Evolutionary conservation across 1,284 basidiomycete genomes (phyloP), one percentile per base, ranked within the genome.

Genomic region (Tilletiopsis washingtonensis): DNA sequence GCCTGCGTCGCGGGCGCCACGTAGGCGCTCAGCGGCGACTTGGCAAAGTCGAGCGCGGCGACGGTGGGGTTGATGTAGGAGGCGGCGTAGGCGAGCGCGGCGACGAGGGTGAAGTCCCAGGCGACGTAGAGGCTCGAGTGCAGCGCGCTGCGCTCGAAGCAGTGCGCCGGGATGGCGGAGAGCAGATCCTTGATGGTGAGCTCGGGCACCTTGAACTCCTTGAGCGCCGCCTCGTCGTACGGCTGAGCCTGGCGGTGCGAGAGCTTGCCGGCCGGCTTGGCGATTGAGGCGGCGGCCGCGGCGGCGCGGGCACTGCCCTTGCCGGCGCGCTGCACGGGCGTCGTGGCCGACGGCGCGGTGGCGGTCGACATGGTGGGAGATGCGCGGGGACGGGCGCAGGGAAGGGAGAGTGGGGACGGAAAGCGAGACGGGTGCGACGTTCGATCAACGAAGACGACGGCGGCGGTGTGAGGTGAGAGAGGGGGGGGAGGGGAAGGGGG

Each of bases 91-190:
- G 84, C 88, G 61, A 88, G 76, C 51, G 75, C 77, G 12, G 77
- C 80, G 68, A 94, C 80, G 60, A 88, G 80, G 54, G 81, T 68
- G 53, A 83, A 74, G 73, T 97, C 91, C 79, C 82, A 85, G 44
- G 84, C 73, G 51, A 96, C 78, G 75, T 96, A 94, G 54, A 81
- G 64, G n/a, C 81, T 84, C 21, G 91, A 93, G 71, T 80, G 80
- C 70, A 93, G 63, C 1, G 89, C 85, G 1, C 88, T 93, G 59
- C 94, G 86, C 78, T 94, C 80, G 77, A 85, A 90, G 78, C 93
- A 97, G 76, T 93, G 90, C 4, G 85, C 74, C 11, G 90, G 91
- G 72, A 97, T 94, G 24, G 81, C 82, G 48, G 82, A 82, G 47
- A 96, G 80, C 53, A 96, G 76, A 69, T 91, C 86, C 76, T 90